Conservation (phyloP, 495 filamentous ascomycete species). For the Annulohypoxylon bovei region DNA sequence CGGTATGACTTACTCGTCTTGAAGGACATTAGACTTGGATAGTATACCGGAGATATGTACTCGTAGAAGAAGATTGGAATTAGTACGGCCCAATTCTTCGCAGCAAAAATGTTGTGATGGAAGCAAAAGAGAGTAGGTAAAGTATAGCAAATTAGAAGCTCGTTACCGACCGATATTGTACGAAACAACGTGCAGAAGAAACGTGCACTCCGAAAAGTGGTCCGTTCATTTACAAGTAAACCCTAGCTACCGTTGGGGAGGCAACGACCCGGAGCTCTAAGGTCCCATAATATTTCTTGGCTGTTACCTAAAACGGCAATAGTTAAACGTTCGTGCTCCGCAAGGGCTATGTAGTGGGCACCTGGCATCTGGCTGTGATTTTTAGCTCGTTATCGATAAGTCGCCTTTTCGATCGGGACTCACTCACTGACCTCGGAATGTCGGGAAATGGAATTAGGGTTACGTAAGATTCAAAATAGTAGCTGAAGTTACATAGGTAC, state of each 20-base stretch:
- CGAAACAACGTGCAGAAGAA: slow-evolving; percentile 26
- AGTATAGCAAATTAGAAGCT: slow-evolving; percentile 15
- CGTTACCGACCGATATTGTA: background rate
- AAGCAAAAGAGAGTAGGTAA: slow-evolving; percentile 27
- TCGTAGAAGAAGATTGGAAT: background rate
- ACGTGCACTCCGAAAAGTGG: slow-evolving; percentile 25
- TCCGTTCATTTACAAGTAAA: slow-evolving; percentile 42
- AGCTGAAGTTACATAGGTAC: background rate
- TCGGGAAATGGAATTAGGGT: background rate
- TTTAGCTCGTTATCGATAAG: slow-evolving; percentile 32
- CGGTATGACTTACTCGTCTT: slow-evolving; percentile 31
- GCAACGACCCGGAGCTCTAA: slow-evolving; percentile 35
- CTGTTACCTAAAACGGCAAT: slow-evolving; percentile 9
- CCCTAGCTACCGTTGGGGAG: slow-evolving; percentile 37
- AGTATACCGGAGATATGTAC: slow-evolving; percentile 6
- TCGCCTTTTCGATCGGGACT: background rate
- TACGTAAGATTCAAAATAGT: slow-evolving; percentile 12
- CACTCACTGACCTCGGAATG: too few species aligned
- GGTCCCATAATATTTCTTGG: slow-evolving; percentile 3
- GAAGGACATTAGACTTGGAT: slow-evolving; percentile 19
- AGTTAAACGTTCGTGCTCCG: too few species aligned
- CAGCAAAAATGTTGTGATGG: slow-evolving; percentile 29
- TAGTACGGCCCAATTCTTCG: slow-evolving; percentile 9
- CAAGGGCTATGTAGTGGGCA: too few species aligned
- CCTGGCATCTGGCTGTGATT: too few species aligned